Conservation (phyloP, 1,284 basidiomycete species). For the Ustilago curta region DNA sequence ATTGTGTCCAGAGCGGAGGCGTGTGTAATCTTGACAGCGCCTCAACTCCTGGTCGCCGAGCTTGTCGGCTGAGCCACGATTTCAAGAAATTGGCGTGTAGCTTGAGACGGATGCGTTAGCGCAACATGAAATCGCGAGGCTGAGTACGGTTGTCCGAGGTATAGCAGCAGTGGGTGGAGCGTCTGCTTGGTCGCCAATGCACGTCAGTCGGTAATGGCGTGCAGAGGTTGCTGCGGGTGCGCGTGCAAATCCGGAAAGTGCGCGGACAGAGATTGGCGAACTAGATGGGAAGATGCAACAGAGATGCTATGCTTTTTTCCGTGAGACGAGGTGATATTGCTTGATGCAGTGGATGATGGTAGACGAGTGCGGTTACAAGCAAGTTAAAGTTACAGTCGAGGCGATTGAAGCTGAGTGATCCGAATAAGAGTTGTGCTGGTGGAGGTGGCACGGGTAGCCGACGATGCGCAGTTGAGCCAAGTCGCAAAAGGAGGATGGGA, state of each 20-base stretch:
- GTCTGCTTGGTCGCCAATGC: not conserved
- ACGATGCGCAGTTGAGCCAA: not conserved
- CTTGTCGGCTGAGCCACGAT: not conserved
- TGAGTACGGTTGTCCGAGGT: not conserved
- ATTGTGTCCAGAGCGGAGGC: conserved; percentile 12
- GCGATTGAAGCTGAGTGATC: not conserved
- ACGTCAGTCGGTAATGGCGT: not conserved
- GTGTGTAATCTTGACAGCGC: not conserved
- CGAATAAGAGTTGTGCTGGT: not conserved
- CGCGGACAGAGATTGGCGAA: not conserved
- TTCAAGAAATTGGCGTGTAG: not conserved
- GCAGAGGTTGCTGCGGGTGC: not conserved
- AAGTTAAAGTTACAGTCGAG: not conserved
- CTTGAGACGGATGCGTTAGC: not conserved
- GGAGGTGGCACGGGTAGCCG: not conserved
- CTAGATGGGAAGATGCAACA: not conserved
- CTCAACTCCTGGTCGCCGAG: not conserved
- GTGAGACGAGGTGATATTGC: not conserved
- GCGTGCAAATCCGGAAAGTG: not conserved
- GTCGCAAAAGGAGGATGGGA: not conserved
- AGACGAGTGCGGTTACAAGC: not conserved
- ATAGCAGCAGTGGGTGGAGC: not conserved
- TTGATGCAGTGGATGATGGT: not conserved
- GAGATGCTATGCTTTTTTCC: conserved; percentile 27
- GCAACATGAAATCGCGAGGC: not conserved